Evolutionary conservation across 495 filamentous ascomycete species (phyloP).

Genomic region (Penicillium malachiteum): DNA sequence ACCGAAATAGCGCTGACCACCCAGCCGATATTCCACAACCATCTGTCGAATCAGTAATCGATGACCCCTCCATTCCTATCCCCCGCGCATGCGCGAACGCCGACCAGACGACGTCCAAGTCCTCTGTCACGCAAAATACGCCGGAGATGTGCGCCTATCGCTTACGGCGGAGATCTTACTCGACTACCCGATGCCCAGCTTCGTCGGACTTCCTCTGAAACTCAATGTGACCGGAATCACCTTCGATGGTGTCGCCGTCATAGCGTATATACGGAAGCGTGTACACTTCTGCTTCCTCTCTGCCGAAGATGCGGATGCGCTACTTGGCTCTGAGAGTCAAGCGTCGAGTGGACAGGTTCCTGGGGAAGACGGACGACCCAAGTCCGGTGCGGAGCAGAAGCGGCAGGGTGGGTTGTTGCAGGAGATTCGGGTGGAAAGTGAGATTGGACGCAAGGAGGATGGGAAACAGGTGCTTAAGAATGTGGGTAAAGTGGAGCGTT

Average conservation of each 20-base stretch:
- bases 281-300: conserved; percentile 88
- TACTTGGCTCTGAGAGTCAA: conserved; percentile 55
- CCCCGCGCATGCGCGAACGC: conserved; percentile 41
- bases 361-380: conserved; percentile 20
- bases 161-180: conserved; percentile 92
- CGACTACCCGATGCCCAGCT: conserved; percentile 96
- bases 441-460: conserved; percentile 87
- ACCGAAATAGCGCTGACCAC: conserved; percentile 18
- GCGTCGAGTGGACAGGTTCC: conserved; percentile 31
- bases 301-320: conserved; percentile 75
- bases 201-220: conserved; percentile 87
- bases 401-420: conserved; percentile 74
- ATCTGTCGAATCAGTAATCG: conserved; percentile 26
- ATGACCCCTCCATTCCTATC: conserved; percentile 33
- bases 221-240: conserved; percentile 90
- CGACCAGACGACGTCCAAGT: conserved; percentile 73
- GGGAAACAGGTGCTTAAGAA: conserved; percentile 96
- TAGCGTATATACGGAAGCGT: conserved; percentile 82
- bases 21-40: conserved; percentile 22
- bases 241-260: conserved; percentile 89
- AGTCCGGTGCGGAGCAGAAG: conserved; percentile 32
- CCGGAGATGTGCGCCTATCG: conserved; percentile 78
- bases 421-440: conserved; percentile 94
- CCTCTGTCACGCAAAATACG: conserved; percentile 83
- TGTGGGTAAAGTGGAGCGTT: conserved; percentile 96